Evolutionary conservation across 2,329 filamentous ascomycete species (phyloP).

Genomic region (Colletotrichum abscissum): DNA sequence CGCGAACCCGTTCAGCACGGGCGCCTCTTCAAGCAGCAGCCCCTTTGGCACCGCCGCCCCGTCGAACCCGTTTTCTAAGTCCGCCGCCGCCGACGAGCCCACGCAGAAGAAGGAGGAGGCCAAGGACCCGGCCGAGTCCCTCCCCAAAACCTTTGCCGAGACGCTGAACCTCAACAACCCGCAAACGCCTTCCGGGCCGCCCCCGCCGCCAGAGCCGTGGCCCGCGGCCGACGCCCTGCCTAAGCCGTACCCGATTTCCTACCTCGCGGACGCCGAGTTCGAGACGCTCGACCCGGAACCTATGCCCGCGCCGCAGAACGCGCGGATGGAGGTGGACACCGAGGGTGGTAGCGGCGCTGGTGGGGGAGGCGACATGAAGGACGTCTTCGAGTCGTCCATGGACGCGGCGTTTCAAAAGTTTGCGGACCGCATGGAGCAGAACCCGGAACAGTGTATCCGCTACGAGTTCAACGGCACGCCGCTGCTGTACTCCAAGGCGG

Average conservation of each 20-base stretch:
- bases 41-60: slow-evolving; percentile 54
- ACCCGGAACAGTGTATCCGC: slow-evolving; percentile 83
- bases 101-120: slow-evolving; percentile 42
- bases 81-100: slow-evolving; percentile 44
- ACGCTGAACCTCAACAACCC: slow-evolving; percentile 79
- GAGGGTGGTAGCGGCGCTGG: slow-evolving; percentile 44
- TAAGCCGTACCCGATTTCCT: slow-evolving; percentile 78
- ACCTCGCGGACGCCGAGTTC: slow-evolving; percentile 89
- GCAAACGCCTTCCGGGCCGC: slow-evolving; percentile 47
- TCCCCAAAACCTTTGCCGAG: slow-evolving; percentile 76
- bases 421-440: slow-evolving; percentile 80
- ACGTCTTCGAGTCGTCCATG: slow-evolving; percentile 78
- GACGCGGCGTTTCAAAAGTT: slow-evolving; percentile 85
- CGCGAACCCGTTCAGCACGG: slow-evolving; percentile 39
- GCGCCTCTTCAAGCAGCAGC: slow-evolving; percentile 52
- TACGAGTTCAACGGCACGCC: slow-evolving; percentile 82
- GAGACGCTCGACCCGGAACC: slow-evolving; percentile 80
- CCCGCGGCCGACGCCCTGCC: slow-evolving; percentile 75
- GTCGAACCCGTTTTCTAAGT: slow-evolving; percentile 44
- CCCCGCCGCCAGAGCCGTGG: slow-evolving; percentile 76
- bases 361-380: slow-evolving; percentile 60
- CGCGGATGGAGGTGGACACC: slow-evolving; percentile 59
- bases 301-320: slow-evolving; percentile 61
- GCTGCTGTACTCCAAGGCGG: slow-evolving; percentile 83
- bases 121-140: slow-evolving; percentile 42